A percentile compares a stretch with the other conserved stretches of the same genome.
phyloP scores from a whole-genome alignment of 2,329 filamentous ascomycete genomes.

The Phaeomoniella chlamydospora region DNA sequence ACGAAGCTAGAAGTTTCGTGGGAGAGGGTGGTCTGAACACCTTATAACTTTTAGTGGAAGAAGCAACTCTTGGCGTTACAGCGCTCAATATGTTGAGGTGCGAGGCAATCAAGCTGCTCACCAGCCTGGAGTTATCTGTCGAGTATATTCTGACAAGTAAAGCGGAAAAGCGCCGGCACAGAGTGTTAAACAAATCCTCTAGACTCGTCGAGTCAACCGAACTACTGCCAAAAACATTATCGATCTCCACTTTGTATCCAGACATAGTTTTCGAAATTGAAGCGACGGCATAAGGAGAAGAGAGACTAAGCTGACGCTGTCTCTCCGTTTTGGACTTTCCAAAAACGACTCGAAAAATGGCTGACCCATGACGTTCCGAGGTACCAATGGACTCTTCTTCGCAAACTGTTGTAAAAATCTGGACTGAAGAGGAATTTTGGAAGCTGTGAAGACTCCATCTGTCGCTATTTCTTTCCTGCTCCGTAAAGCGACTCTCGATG shows the following conservation, averaged over 20 bases:
- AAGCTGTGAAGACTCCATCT: slow-evolving; percentile 68
- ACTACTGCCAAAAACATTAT: slow-evolving; percentile 55
- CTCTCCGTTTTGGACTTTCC: neutral
- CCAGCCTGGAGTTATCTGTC: neutral
- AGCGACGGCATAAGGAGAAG: neutral
- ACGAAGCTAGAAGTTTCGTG: slow-evolving; percentile 75
- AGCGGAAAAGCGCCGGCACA: neutral
- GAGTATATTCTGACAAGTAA: neutral
- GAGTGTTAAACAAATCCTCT: slow-evolving; percentile 26
- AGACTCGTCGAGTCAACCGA: slow-evolving; percentile 58
- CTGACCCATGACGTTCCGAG: slow-evolving; percentile 34
- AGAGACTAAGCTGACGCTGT: neutral
- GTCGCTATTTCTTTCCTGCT: slow-evolving; percentile 66
- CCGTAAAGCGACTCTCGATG: slow-evolving; percentile 71
- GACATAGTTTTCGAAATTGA: slow-evolving; percentile 50
- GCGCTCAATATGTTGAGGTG: neutral
- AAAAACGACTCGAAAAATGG: slow-evolving; percentile 21
- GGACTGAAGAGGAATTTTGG: slow-evolving; percentile 42
- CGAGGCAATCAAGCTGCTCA: neutral
- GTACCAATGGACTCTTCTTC: slow-evolving; percentile 24
- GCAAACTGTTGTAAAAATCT: slow-evolving; percentile 31
- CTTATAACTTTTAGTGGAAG: slow-evolving; percentile 10
- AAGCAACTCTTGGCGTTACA: neutral
- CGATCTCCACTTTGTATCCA: slow-evolving; percentile 45
- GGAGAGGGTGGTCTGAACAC: slow-evolving; percentile 70